phyloP scores from a whole-genome alignment of 1,284 basidiomycete genomes.

The Tylopilus orsonianus region DNA sequence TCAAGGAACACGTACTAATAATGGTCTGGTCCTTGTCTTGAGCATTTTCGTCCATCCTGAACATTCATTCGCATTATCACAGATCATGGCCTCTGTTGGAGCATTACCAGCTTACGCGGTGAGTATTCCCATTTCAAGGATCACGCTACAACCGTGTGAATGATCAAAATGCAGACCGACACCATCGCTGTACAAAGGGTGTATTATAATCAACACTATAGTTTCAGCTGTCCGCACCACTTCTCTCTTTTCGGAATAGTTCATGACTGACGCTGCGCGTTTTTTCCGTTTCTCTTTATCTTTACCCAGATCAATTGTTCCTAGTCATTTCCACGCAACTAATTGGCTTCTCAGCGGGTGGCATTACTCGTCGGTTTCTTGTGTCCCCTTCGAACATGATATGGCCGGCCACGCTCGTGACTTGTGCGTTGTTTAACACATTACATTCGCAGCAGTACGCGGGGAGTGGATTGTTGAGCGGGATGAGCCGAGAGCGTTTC shows the following conservation, averaged over 20 bases:
- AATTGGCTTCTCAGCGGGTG: constrained; percentile 45
- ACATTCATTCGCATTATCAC: not conserved
- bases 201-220: constrained; percentile 32
- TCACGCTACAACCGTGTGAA: too few species aligned
- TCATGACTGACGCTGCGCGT: not conserved
- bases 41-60: not conserved
- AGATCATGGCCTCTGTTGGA: constrained; percentile 51
- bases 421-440: constrained; percentile 52
- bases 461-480: constrained; percentile 39
- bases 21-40: constrained; percentile 35
- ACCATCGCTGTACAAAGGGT: constrained; percentile 37
- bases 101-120: constrained; percentile 42
- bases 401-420: constrained; percentile 53
- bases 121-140: too few species aligned
- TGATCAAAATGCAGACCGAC: constrained; percentile 42
- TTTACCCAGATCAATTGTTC: constrained; percentile 29
- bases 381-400: constrained; percentile 43
- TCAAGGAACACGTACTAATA: constrained; percentile 68
- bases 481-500: constrained; percentile 50
- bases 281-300: not conserved
- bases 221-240: constrained; percentile 30
- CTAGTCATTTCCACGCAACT: constrained; percentile 42
- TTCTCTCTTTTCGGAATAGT: not conserved
- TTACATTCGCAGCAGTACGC: constrained; percentile 51
- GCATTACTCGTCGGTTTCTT: constrained; percentile 41